Evolutionary conservation across 1,284 basidiomycete genomes (phyloP).

Genomic region (Moesziomyces globuligerus): DNA sequence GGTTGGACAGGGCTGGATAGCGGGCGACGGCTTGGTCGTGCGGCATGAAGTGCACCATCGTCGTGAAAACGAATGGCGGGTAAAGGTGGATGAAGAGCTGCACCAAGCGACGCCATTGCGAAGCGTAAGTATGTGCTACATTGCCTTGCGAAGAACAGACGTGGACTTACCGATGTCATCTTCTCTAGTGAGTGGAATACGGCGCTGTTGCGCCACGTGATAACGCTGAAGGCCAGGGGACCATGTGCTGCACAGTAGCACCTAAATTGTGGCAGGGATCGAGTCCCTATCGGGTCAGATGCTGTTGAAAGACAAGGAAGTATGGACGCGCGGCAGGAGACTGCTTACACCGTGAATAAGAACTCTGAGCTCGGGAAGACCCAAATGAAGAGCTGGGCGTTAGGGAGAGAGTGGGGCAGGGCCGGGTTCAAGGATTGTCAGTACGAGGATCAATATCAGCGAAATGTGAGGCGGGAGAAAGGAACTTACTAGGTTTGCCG

Average conservation of each 20-base stretch:
- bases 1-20: conserved; percentile 80
- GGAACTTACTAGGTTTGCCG: too few species aligned
- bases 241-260: conserved; percentile 68
- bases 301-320: neutral
- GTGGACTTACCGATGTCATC: conserved; percentile 79
- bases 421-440: too few species aligned
- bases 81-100: conserved; percentile 39
- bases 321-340: neutral
- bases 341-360: conserved; percentile 50
- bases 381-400: conserved; percentile 71
- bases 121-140: too few species aligned
- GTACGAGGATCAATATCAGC: too few species aligned
- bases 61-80: conserved; percentile 79
- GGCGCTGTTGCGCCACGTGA: conserved; percentile 85
- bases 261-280: conserved; percentile 1
- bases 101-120: too few species aligned
- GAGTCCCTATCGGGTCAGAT: too few species aligned
- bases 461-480: too few species aligned
- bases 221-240: conserved; percentile 87
- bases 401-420: too few species aligned
- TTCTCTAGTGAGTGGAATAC: conserved; percentile 92
- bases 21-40: conserved; percentile 73
- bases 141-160: too few species aligned
- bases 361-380: conserved; percentile 50
- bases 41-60: conserved; percentile 87